A percentile compares a stretch with the other conserved stretches of the same genome.
These are phyloP conservation scores for Eutrema salsugineum DNA, from an alignment of 441 rosid genomes.

Conservation along the genomic window DNA sequence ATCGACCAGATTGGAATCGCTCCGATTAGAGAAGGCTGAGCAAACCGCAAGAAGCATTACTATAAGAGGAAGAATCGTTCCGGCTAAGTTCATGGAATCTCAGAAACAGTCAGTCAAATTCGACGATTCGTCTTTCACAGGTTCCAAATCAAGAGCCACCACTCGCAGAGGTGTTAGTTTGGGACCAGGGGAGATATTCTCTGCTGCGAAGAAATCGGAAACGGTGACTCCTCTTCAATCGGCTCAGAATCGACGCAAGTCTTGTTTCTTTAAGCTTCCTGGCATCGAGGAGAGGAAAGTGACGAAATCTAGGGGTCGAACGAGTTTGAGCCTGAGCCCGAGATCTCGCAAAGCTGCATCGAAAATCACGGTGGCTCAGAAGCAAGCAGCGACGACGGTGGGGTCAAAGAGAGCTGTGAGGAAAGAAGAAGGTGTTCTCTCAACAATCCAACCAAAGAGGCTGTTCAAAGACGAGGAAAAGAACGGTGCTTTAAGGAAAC, in stretches of 20 bases:
- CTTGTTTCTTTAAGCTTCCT: slow-evolving; percentile 84
- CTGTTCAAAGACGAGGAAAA: slow-evolving; percentile 82
- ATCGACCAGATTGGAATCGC: slow-evolving; percentile 65
- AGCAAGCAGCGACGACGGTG: slow-evolving; percentile 65
- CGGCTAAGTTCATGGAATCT: slow-evolving; percentile 77
- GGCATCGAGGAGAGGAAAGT: slow-evolving; percentile 71
- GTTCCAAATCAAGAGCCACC: slow-evolving; percentile 37
- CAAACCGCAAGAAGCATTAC: slow-evolving; percentile 42
- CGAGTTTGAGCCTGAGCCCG: slow-evolving; percentile 71
- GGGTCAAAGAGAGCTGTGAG: slow-evolving; percentile 58
- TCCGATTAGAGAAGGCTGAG: slow-evolving; percentile 66
- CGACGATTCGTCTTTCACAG: slow-evolving; percentile 40
- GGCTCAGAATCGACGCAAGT: slow-evolving; percentile 67
- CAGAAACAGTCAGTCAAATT: slow-evolving; percentile 42
- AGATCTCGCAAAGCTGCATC: slow-evolving; percentile 54
- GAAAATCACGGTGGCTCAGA: slow-evolving; percentile 43
- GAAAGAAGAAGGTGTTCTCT: slow-evolving; percentile 60
- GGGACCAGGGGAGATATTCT: slow-evolving; percentile 77
- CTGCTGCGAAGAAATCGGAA: slow-evolving; percentile 42
- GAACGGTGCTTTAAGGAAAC: slow-evolving; percentile 47
- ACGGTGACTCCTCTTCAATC: slow-evolving; percentile 57
- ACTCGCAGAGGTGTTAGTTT: slow-evolving; percentile 76
- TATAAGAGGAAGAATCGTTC: slow-evolving; percentile 54
- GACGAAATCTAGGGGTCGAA: slow-evolving; percentile 55
- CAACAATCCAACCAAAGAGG: slow-evolving; percentile 68